These are phyloP conservation scores for Colletotrichum sp. DNA, from an alignment of 2,329 filamentous ascomycete genomes.

Conservation along the genomic window DNA sequence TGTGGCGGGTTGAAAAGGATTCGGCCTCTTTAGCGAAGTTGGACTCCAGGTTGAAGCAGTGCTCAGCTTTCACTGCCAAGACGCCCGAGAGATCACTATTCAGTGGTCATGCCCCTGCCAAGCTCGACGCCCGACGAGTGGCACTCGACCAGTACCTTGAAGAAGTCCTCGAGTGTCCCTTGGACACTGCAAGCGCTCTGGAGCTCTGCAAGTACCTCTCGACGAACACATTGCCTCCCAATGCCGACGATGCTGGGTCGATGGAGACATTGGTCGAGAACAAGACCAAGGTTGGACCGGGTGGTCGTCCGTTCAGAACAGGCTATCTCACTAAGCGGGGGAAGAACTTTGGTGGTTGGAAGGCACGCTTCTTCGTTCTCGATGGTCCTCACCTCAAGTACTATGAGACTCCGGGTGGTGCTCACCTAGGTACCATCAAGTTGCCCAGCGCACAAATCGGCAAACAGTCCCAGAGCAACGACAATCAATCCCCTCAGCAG, in stretches of 20 bases:
- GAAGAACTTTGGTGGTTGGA: conserved; percentile 99
- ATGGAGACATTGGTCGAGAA: conserved; percentile 35
- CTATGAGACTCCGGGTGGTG: conserved; percentile 88
- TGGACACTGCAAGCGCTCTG: conserved; percentile 78
- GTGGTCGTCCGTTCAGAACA: conserved; percentile 75
- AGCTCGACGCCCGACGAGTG: conserved; percentile 83
- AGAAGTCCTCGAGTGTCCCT: conserved; percentile 79
- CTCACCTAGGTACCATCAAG: conserved; percentile 93
- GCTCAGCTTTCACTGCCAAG: conserved; percentile 73
- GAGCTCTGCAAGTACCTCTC: conserved; percentile 89
- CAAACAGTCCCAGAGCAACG: conserved; percentile 77
- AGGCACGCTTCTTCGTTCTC: conserved; percentile 73
- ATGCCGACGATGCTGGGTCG: conserved; percentile 58
- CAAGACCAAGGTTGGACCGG: conserved; percentile 56
- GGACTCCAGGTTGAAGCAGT: conserved; percentile 80
- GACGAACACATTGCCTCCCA: conserved; percentile 66
- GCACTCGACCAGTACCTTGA: conserved; percentile 89
- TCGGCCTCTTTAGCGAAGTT: conserved; percentile 80
- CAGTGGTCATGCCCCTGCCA: conserved; percentile 89
- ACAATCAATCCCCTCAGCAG: conserved; percentile 67
- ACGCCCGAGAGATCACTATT: conserved; percentile 88
- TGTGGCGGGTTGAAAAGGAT: conserved; percentile 96
- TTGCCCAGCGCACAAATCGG: conserved; percentile 90
- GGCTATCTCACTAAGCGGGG: conserved; percentile 96
- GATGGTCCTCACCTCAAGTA: conserved; percentile 77